These are phyloP conservation scores for Ophiocordyceps camponoti-floridani DNA, from an alignment of 2,329 filamentous ascomycete species.

Conservation along the genomic window DNA sequence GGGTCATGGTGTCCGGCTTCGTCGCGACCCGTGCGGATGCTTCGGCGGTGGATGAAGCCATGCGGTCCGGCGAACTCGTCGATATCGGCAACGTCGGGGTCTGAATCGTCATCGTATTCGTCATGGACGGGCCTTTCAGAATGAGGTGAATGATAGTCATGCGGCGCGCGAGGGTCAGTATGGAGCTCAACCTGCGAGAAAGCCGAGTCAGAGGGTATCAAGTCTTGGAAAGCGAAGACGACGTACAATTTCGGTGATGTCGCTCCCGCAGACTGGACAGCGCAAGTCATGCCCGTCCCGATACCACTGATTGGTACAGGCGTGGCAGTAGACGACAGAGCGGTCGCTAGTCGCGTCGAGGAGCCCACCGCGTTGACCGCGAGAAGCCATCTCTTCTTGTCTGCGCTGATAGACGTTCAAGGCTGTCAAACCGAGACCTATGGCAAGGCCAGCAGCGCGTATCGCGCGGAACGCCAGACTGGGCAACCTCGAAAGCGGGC, in stretches of 20 bases:
- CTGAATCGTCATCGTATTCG: slow-evolving; percentile 23
- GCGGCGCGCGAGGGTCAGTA: slow-evolving; percentile 41
- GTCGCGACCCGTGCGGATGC: slow-evolving; percentile 11
- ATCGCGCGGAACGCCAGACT: slow-evolving; percentile 38
- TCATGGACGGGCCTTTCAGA: slow-evolving; percentile 9
- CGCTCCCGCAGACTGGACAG: slow-evolving; percentile 63
- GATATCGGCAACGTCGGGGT: slow-evolving; percentile 41
- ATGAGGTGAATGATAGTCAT: slow-evolving; percentile 11
- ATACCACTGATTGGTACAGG: slow-evolving; percentile 68
- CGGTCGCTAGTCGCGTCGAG: slow-evolving; percentile 32
- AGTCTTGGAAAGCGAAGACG: neutral
- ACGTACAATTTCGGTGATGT: slow-evolving; percentile 69
- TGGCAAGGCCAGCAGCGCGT: slow-evolving; percentile 33
- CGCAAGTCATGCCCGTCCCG: slow-evolving; percentile 45
- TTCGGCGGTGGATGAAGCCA: slow-evolving; percentile 21
- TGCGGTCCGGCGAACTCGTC: slow-evolving; percentile 30
- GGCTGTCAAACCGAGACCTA: slow-evolving; percentile 40
- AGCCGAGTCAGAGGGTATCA: neutral
- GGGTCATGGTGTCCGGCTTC: slow-evolving; percentile 12
- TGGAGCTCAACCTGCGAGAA: slow-evolving; percentile 26
- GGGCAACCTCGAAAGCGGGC: slow-evolving; percentile 6
- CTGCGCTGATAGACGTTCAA: slow-evolving; percentile 33
- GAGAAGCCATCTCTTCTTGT: slow-evolving; percentile 23
- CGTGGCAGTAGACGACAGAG: slow-evolving; percentile 75
- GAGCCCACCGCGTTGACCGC: slow-evolving; percentile 12